These are phyloP conservation scores for Strombidium stylifer DNA, from an alignment of 73 alveolate genomes.

Conservation along the genomic window DNA sequence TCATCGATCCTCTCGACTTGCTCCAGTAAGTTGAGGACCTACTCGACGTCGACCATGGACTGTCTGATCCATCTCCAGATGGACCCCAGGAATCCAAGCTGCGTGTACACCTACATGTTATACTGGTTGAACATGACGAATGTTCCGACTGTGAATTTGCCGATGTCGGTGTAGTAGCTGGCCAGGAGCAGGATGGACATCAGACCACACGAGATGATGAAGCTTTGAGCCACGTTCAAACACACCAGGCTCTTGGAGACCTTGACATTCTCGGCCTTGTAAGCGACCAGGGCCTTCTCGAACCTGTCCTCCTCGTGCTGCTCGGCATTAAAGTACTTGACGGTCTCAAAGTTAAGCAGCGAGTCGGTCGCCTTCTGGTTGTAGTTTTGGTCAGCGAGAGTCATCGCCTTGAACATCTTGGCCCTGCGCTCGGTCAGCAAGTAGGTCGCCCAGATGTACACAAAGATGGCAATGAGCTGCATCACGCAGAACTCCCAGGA, in stretches of 20 bases:
- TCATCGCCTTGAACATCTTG: conserved; percentile 30
- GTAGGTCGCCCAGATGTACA: conserved; percentile 44
- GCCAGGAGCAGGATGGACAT: conserved; percentile 34
- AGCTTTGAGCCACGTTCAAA: conserved; percentile 37
- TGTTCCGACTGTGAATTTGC: conserved; percentile 48
- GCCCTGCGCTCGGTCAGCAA: conserved; percentile 66
- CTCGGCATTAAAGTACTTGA: conserved; percentile 66
- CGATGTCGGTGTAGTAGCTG: conserved; percentile 17
- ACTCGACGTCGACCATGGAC: conserved; percentile 64
- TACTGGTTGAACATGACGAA: conserved; percentile 64
- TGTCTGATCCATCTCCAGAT: conserved; percentile 54
- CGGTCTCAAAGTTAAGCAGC: conserved; percentile 69
- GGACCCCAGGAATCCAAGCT: conserved; percentile 55
- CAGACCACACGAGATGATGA: conserved; percentile 46
- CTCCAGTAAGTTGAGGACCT: conserved; percentile 51
- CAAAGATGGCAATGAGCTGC: conserved; percentile 12
- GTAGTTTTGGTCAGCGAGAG: conserved; percentile 39
- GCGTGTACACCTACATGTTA: conserved; percentile 52
- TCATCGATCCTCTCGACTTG: conserved; percentile 38
- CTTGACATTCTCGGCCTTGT: conserved; percentile 34
- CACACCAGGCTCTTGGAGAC: conserved; percentile 40
- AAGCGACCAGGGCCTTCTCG: conserved; percentile 42
- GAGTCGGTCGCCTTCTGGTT: conserved; percentile 71
- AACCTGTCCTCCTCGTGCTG: conserved; percentile 56
- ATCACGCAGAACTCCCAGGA: conserved; percentile 40